These are phyloP conservation scores for Bruguiera parviflora DNA, from an alignment of 345 rosid species.

Conservation along the genomic window DNA sequence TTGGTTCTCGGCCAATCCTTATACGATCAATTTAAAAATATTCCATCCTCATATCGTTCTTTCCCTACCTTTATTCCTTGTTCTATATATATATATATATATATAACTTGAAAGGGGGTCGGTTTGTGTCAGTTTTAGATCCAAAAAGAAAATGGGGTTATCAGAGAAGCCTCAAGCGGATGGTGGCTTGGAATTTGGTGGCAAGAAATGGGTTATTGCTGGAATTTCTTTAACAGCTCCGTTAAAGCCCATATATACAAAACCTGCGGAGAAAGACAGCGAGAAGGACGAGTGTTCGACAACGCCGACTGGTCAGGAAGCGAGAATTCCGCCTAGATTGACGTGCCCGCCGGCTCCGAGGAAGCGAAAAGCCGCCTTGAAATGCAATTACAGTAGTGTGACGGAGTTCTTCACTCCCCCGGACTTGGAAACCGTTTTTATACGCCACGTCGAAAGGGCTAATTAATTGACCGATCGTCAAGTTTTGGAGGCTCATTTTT, in stretches of 20 bases:
- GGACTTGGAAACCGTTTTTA: conserved; percentile 43
- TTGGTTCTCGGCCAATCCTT: conserved; percentile 33
- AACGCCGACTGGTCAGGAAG: conserved; percentile 35
- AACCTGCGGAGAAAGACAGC: conserved; percentile 23
- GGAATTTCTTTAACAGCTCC: conserved; percentile 58
- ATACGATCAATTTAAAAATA: conserved; percentile 3
- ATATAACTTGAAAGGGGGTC: background rate
- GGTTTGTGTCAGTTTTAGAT: background rate
- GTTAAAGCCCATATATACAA: conserved; percentile 50
- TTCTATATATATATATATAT: conserved; percentile 19
- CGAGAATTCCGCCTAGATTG: conserved; percentile 26
- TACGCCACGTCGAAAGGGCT: conserved; percentile 26
- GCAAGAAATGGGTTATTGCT: conserved; percentile 47
- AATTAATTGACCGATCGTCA: conserved; percentile 2
- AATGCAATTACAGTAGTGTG: conserved; percentile 25
- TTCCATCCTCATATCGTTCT: conserved; percentile 20
- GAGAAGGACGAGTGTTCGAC: conserved; percentile 27
- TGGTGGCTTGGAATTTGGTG: conserved; percentile 45
- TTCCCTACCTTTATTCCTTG: conserved; percentile 33
- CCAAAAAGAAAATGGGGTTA: conserved; percentile 41
- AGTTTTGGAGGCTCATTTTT: background rate
- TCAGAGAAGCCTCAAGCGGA: conserved; percentile 51
- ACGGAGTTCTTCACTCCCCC: conserved; percentile 48
- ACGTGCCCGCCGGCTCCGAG: conserved; percentile 46
- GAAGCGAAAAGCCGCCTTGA: conserved; percentile 32